Conservation (phyloP, 805 yeast species). For the Deakozyma indianensis region DNA sequence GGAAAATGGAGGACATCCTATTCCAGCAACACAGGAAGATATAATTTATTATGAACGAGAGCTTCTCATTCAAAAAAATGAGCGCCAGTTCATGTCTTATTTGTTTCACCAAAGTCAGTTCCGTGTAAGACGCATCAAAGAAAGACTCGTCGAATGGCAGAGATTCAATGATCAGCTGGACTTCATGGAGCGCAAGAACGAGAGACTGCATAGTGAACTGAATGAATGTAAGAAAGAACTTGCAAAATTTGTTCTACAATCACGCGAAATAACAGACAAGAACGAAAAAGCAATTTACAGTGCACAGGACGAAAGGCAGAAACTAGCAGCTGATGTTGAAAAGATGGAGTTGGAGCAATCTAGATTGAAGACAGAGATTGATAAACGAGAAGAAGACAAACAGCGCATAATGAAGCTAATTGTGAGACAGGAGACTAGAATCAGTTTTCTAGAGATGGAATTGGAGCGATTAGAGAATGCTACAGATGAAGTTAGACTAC, state of each 20-base stretch:
- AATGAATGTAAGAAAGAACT: constrained; percentile 5
- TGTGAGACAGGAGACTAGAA: constrained; percentile 3
- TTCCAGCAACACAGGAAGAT: constrained; percentile 17
- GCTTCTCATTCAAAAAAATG: constrained; percentile 40
- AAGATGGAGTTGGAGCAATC: background rate
- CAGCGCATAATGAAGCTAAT: background rate
- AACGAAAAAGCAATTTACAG: background rate
- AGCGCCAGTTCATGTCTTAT: constrained; percentile 44
- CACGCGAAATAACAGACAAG: background rate
- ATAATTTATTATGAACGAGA: constrained; percentile 39
- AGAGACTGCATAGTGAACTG: constrained; percentile 15
- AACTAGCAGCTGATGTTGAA: constrained; percentile 3
- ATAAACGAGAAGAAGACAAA: background rate
- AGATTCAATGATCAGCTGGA: constrained; percentile 19
- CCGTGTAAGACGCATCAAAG: constrained; percentile 21
- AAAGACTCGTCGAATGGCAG: constrained; percentile 16
- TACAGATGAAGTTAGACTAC: background rate
- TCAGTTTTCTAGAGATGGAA: background rate
- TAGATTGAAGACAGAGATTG: background rate
- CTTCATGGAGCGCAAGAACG: constrained; percentile 17
- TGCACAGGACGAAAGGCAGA: constrained; percentile 2
- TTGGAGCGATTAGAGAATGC: background rate
- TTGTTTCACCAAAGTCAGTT: constrained; percentile 33
- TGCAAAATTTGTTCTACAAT: background rate
- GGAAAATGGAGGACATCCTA: constrained; percentile 10